Evolutionary conservation across 495 filamentous ascomycete species (phyloP).

Genomic region (Xylaria sp.): DNA sequence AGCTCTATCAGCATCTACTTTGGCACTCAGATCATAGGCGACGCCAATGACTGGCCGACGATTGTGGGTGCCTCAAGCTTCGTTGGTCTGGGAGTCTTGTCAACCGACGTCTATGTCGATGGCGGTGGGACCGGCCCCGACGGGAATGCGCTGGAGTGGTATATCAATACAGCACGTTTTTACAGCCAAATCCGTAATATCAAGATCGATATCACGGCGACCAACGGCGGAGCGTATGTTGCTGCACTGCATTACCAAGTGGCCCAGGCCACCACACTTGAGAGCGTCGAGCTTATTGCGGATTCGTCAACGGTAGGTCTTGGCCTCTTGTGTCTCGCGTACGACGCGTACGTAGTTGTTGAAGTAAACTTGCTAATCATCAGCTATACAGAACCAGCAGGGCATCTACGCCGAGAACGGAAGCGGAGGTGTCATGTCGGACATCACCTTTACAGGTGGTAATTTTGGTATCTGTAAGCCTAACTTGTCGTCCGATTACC

Average conservation of each 20-base stretch:
- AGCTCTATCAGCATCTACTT: constrained; percentile 61
- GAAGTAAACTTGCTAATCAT: not conserved
- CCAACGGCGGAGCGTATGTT: constrained; percentile 41
- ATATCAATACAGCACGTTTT: constrained; percentile 74
- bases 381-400: constrained; percentile 11
- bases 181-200: constrained; percentile 78
- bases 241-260: constrained; percentile 76
- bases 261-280: constrained; percentile 72
- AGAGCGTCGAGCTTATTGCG: constrained; percentile 71
- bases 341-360: not conserved
- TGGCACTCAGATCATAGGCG: constrained; percentile 65
- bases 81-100: constrained; percentile 71
- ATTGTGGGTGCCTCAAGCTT: constrained; percentile 66
- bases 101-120: constrained; percentile 66
- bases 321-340: not conserved
- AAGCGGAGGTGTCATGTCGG: constrained; percentile 68
- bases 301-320: constrained; percentile 18
- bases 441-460: constrained; percentile 70
- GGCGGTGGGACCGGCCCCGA: constrained; percentile 38
- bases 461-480: constrained; percentile 23
- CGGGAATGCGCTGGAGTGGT: constrained; percentile 59
- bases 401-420: constrained; percentile 79
- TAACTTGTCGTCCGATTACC: not conserved
- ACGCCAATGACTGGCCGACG: constrained; percentile 60
- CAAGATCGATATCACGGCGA: constrained; percentile 69